Evolutionary conservation across 208 protist species (phyloP).

Genomic region (Crithidia brevicula): DNA sequence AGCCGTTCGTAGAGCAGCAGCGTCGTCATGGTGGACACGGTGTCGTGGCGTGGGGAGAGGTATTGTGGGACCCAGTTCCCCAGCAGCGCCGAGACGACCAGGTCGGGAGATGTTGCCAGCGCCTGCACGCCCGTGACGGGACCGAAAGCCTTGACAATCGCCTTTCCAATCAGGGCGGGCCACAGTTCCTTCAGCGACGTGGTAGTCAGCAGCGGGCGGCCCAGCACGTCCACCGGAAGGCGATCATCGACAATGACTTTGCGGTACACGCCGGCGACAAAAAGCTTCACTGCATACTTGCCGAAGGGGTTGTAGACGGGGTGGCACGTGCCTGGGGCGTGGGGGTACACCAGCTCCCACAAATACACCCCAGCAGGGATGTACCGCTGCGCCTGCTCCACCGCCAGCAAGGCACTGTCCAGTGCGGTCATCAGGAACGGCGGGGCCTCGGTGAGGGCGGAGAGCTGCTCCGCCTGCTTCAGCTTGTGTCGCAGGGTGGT

Average conservation of each 20-base stretch:
- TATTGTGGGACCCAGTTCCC: constrained; percentile 87
- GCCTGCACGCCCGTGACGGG: constrained; percentile 34
- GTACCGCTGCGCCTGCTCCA: constrained; percentile 64
- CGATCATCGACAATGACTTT: constrained; percentile 88
- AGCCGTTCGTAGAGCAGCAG: constrained; percentile 43
- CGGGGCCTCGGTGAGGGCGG: constrained; percentile 59
- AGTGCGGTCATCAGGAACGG: constrained; percentile 92
- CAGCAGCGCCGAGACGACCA: constrained; percentile 60
- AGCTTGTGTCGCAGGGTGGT: constrained; percentile 80
- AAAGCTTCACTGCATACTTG: constrained; percentile 92
- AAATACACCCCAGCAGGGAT: constrained; percentile 69
- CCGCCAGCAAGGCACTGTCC: constrained; percentile 78
- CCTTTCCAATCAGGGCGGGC: constrained; percentile 88
- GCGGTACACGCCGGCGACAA: constrained; percentile 83
- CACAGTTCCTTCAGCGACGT: constrained; percentile 84
- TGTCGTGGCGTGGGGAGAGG: constrained; percentile 39
- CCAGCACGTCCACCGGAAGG: constrained; percentile 84
- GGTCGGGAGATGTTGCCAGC: constrained; percentile 61
- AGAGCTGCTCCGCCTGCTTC: constrained; percentile 66
- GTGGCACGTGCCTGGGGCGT: constrained; percentile 77
- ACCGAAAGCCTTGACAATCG: constrained; percentile 70
- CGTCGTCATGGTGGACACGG: constrained; percentile 40
- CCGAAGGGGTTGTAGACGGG: constrained; percentile 92
- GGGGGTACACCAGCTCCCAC: constrained; percentile 91
- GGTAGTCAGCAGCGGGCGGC: constrained; percentile 72